Conservation (phyloP, 371 early-diverging fungal species). For the Amoeboaphelidium protococcarum region DNA sequence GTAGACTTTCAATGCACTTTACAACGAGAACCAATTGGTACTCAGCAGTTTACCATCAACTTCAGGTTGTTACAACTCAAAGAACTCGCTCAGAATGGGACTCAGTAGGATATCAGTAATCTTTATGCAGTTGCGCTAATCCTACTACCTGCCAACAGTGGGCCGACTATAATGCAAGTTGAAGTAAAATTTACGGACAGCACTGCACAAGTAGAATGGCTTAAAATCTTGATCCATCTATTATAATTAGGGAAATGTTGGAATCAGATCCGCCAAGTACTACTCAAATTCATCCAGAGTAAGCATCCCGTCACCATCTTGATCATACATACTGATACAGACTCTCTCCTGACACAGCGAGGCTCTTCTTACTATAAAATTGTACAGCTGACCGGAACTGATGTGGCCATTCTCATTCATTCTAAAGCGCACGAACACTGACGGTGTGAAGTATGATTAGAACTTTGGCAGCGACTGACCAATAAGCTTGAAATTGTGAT, state of each 20-base stretch:
- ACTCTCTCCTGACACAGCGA: background rate
- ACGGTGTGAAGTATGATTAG: background rate
- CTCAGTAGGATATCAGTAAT: constrained; percentile 7
- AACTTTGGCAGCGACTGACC: background rate
- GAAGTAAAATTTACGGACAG: background rate
- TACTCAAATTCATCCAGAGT: background rate
- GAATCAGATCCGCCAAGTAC: background rate
- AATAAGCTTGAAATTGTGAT: too few species aligned
- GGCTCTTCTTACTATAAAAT: background rate
- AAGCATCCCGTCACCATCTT: background rate
- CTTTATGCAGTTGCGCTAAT: too few species aligned
- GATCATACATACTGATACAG: background rate
- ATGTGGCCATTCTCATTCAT: background rate
- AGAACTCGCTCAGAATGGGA: constrained; percentile 19
- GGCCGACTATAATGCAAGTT: background rate
- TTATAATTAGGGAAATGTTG: background rate
- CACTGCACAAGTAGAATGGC: background rate
- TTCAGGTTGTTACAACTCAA: constrained; percentile 18
- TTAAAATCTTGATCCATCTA: background rate
- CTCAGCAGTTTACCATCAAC: background rate
- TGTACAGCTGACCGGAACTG: background rate
- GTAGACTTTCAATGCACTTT: background rate
- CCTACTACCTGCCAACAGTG: too few species aligned
- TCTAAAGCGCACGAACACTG: background rate
- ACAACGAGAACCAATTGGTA: background rate